Evolutionary conservation across 2,329 filamentous ascomycete species (phyloP), one percentile per base, ranked within the genome.

Genomic region (Colletotrichum sidae): DNA sequence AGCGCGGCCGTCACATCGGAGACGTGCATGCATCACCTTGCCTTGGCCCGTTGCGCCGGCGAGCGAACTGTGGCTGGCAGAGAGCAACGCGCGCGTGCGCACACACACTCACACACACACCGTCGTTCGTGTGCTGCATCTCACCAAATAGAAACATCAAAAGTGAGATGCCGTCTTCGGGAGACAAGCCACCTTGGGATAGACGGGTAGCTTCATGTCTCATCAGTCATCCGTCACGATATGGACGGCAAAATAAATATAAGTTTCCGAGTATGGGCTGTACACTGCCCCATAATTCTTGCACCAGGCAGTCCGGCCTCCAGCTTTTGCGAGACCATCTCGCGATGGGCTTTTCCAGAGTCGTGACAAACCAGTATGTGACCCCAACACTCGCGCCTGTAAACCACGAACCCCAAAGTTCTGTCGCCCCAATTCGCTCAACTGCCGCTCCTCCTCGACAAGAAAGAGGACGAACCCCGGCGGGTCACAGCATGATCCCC

Each of bases 1-100:
- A 53, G 58, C 58, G 52, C 52, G 41, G 57, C 41, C 39, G 45
- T 56, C 57, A 17, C 41, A 61, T 62, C 57, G 25, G 17, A 49
- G 41, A 56, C 46, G 38, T 47, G 53, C 58, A 49, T 52, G 25
- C 54, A 47, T 13, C n/a, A 49, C 41, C 37, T 51, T 42, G 47
- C 46, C 35, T 53, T 56, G 56, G 59, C 35, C 52, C 15, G 33
- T 37, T 6, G 11, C 35, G 34, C 46, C 57, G 25, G 34, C 35
- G 13, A 47, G 34, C n/a, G 37, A 46, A 35, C 25, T 35, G 17
- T 15, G 33, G 41, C 41, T 25, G 8, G n/a, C 15, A 46, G 44
- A 15, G 44, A 46, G 15, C 44, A 46, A n/a, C 44, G 15, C 15
- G 25, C 15, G 10, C n/a, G 44, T n/a, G 15, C 15, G 25, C 15